Evolutionary conservation across 768 basidiomycete species (phyloP).

Genomic region (Rhodotorula toruloides): DNA sequence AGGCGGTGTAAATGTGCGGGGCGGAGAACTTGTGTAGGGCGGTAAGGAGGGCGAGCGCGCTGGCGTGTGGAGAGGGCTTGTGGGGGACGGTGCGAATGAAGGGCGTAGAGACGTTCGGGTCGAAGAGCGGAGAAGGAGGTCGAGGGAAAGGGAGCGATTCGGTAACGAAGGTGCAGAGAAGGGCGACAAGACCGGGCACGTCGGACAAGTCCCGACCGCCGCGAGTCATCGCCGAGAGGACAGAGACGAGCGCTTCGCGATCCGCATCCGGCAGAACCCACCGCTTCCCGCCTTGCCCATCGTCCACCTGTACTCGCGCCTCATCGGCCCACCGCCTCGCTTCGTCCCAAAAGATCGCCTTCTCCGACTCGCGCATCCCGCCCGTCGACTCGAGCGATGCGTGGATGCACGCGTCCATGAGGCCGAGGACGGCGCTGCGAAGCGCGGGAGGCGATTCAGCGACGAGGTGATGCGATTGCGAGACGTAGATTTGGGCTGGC

Average conservation of each 20-base stretch:
- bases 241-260: constrained; percentile 38
- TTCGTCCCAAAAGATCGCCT: constrained; percentile 39
- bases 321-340: constrained; percentile 36
- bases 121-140: constrained; percentile 38
- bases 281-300: constrained; percentile 22
- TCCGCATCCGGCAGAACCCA: constrained; percentile 19
- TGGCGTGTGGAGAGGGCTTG: constrained; percentile 28
- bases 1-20: constrained; percentile 37
- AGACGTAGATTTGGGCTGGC: constrained; percentile 37
- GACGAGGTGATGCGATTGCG: constrained; percentile 30
- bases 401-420: constrained; percentile 32
- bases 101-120: constrained; percentile 40
- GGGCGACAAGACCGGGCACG: constrained; percentile 40
- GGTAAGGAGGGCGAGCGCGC: constrained; percentile 40
- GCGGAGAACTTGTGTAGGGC: constrained; percentile 43
- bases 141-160: constrained; percentile 33
- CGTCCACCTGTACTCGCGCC: constrained; percentile 27
- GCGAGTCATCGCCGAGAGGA: constrained; percentile 34
- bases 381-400: constrained; percentile 32
- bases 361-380: constrained; percentile 34
- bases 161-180: constrained; percentile 40
- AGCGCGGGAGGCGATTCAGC: constrained; percentile 4
- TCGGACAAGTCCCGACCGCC: constrained; percentile 41
- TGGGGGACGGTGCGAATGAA: constrained; percentile 34
- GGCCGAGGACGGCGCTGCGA: constrained; percentile 20